phyloP scores from a whole-genome alignment of 768 basidiomycete species.

The Podaxis mareebaensis region DNA sequence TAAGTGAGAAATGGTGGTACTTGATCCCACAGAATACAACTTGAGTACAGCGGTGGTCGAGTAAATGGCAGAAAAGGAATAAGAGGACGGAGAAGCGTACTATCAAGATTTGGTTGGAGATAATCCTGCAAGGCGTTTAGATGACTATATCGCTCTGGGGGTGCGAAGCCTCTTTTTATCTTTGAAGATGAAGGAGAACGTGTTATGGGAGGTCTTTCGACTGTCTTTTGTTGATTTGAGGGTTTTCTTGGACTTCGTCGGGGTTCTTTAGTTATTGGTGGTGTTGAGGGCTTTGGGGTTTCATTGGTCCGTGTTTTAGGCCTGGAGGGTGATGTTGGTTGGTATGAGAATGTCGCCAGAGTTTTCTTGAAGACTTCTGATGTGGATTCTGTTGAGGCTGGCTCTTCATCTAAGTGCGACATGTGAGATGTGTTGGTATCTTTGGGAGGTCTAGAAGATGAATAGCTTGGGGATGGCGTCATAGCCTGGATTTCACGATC shows the following conservation, averaged over 20 bases:
- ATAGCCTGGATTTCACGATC: not conserved
- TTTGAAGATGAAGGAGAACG: conserved; percentile 23
- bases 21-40: conserved; percentile 89
- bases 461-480: not conserved
- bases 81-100: conserved; percentile 35
- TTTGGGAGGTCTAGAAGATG: too few relatives aligned
- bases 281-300: not conserved
- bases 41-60: conserved; percentile 25
- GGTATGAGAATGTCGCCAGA: not conserved
- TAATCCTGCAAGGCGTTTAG: conserved; percentile 53
- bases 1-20: conserved; percentile 36
- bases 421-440: not conserved
- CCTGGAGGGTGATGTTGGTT: not conserved
- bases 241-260: not conserved
- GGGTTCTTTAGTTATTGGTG: not conserved
- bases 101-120: conserved; percentile 48
- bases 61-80: not conserved
- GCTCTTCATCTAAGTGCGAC: not conserved
- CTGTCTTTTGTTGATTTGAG: not conserved
- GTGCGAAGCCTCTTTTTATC: conserved; percentile 44
- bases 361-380: not conserved
- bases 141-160: conserved; percentile 54
- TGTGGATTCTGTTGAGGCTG: not conserved
- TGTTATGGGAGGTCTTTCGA: not conserved
- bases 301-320: not conserved